These are phyloP conservation scores for Arachis monticola DNA, from an alignment of 331 rosid species.

Conservation along the genomic window DNA sequence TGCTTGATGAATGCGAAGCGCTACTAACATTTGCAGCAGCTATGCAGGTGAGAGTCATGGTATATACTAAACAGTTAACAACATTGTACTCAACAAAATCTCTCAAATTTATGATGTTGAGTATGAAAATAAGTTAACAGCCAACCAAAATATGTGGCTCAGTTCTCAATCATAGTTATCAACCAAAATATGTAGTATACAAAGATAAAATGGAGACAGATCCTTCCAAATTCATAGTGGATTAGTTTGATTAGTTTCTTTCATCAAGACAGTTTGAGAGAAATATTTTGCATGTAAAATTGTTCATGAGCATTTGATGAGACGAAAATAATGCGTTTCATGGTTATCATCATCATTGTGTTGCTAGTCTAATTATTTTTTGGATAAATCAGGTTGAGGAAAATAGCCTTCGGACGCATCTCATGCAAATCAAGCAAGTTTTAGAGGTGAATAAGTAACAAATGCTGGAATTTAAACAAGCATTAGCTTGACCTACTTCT, in stretches of 20 bases:
- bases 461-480: slow-evolving; percentile 42
- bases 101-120: slow-evolving; percentile 11
- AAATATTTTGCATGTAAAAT: not conserved
- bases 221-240: not conserved
- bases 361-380: slow-evolving; percentile 31
- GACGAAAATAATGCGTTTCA: not conserved
- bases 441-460: slow-evolving; percentile 50
- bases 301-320: not conserved
- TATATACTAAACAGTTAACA: slow-evolving; percentile 24
- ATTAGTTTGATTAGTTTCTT: slow-evolving; percentile 2
- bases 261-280: slow-evolving; percentile 6
- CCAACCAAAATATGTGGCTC: not conserved
- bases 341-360: not conserved
- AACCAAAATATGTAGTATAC: no score
- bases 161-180: not conserved
- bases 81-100: slow-evolving; percentile 15
- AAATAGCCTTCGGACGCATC: slow-evolving; percentile 82
- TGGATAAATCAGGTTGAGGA: slow-evolving; percentile 75
- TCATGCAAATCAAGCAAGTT: slow-evolving; percentile 72
- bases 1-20: slow-evolving; percentile 84
- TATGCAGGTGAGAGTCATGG: slow-evolving; percentile 72
- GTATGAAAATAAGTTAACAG: not conserved
- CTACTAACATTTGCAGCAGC: slow-evolving; percentile 72
- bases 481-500: slow-evolving; percentile 54
- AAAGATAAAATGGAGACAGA: not conserved